Base-by-base conservation (phyloP, 2,329 filamentous ascomycete genomes). In the Capronia coronata region DNA sequence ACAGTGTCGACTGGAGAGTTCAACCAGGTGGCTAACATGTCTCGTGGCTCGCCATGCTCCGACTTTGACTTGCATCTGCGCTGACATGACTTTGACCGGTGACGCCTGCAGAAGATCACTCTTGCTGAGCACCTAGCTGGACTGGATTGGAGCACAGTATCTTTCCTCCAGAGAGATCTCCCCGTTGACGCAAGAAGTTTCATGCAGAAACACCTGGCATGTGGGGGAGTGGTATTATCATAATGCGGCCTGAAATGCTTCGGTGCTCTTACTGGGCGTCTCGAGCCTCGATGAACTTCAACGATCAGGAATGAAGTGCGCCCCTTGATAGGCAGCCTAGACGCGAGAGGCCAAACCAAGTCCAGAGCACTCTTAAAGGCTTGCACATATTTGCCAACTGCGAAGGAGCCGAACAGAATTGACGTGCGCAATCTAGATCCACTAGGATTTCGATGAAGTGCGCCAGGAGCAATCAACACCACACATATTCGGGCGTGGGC, bases 1-100 rank as follows among this genome's bases (percentile, higher is more conserved):
- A 18, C 29, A 16, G 19, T 29, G 44, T 48, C 39, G 47, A 38
- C 40, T 32, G 32, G 38, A 42, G 32, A 25, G 22, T 14, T 21
- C 40, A 34, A 19, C 41, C 13, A 3, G 19, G 27, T 34, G 11
- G 25, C 16, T 23, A 22, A 43, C 34, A 19, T 18, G 34, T 37
- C 34, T 37, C 43, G 48, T 38, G 43, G 48, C 43, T 48, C 22
- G 38, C 38, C 29, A 16, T 54, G 39, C 21, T 43, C 27, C 16
- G 14, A n/a, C 29, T 52, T 38, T 47, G 49, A 44, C 42, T 49
- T 44, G 41, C 38, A 23, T 45, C 47, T 37, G 47, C 42, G 50
- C 54, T 44, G 42, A 48, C 48, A 41, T 48, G 45, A 19, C n/a
- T n/a, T 45, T 32, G 48, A 56, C 54, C 50, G 54, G 54, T 56